A percentile compares a stretch with the other conserved stretches of the same genome.
Conservation (phyloP, 768 basidiomycete species). For the Hortiboletus campestris region DNA sequence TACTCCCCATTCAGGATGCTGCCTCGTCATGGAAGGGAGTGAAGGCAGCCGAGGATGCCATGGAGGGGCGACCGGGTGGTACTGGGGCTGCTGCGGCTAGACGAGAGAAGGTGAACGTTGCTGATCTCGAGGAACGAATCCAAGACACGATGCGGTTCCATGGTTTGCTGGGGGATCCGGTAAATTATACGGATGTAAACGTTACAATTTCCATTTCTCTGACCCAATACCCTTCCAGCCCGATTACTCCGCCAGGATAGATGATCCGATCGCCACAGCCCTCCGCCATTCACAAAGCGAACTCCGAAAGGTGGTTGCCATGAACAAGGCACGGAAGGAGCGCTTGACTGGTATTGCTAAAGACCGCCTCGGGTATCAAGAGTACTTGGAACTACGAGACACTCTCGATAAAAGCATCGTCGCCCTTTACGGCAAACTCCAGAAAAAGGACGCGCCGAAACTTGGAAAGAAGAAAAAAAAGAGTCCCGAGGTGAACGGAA, state of each 20-base stretch:
- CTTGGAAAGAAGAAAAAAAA: conserved; percentile 74
- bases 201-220: conserved; percentile 17
- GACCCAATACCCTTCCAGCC: conserved; percentile 43
- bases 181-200: conserved; percentile 41
- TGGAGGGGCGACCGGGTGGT: conserved; percentile 80
- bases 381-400: conserved; percentile 84
- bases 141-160: conserved; percentile 76
- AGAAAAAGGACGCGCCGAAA: conserved; percentile 79
- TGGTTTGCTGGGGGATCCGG: conserved; percentile 65
- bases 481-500: conserved; percentile 35
- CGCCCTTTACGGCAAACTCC: conserved; percentile 70
- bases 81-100: conserved; percentile 75
- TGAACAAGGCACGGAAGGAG: conserved; percentile 80
- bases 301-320: conserved; percentile 69
- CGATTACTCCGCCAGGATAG: conserved; percentile 74
- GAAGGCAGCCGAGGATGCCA: conserved; percentile 80
- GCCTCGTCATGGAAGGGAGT: conserved; percentile 67
- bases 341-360: conserved; percentile 75
- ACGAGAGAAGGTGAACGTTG: conserved; percentile 73
- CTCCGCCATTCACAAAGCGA: conserved; percentile 86
- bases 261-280: conserved; percentile 91
- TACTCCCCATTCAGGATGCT: conserved; percentile 67
- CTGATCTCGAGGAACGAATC: conserved; percentile 73
- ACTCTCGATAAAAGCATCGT: conserved; percentile 84
- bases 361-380: conserved; percentile 87